Base-by-base conservation (phyloP, 305 asterid genomes). In the Fraxinus latifolia region DNA sequence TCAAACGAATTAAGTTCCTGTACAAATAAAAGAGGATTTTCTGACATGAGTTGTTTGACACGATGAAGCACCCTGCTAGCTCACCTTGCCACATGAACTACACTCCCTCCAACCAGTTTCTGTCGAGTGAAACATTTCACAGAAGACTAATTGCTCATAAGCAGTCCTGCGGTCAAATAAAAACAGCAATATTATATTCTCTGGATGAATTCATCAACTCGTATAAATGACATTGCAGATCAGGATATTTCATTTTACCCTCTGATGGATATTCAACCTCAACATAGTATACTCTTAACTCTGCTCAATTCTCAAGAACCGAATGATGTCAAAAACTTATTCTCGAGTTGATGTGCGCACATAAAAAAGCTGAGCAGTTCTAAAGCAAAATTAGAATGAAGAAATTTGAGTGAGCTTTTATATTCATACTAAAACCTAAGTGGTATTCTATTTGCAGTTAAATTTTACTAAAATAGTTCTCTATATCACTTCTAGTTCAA, bases 91-190 rank as follows among this genome's bases (percentile, higher is more conserved):
- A 85, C 98, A 95, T 6, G 92, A 89, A 79, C 84, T 74, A 86
- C 98, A 95, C 81, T 92, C 94, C 87, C 98, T 92, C 98, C 98
- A 95, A 80, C 98, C 98, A 21, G 95, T 87, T 74, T 93, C 98
- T 82, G 91, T 87, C 7, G 88, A 86, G 86, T 95, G 98, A 89
- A 95, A 95, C 84, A 85, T 85, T 79, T 95, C 98, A 73, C 98
- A 93, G 89, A 95, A 95, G 84, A 86, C 84, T 81, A 90, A 85
- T 83, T 93, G 91, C 42, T 93, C 87, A 86, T 95, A 95, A 44
- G 92, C 97, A 87, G 88, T 86, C 90, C 97, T 95, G 94, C 78
- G 4, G 50, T 78, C 77, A 79, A 82, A 68, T 71, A 80, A 80
- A 82, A 71, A 77, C 7, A 29, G 79, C 75, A 82, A 82, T 44